Evolutionary conservation across 257 asterid species (phyloP), one percentile per base, ranked within the genome.

Genomic region (Anisodus tanguticus): DNA sequence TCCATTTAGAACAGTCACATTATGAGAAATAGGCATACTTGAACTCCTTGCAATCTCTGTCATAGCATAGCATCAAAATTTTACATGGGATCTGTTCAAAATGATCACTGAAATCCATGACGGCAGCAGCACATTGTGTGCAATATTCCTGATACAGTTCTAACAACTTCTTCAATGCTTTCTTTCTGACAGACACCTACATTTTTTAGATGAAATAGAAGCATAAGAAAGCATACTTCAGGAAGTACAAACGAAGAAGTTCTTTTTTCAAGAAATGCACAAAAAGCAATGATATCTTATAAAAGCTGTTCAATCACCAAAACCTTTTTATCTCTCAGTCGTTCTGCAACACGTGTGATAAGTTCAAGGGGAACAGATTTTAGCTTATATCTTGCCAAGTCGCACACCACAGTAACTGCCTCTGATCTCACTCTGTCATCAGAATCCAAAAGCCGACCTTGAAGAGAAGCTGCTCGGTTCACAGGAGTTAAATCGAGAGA

Each of bases 321-420:
- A 68, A 95, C 98, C 97, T 95, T 94, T 93, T 94, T 95, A 87
- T 95, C 98, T 84, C 98, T 93, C 79, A 95, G 92, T 85, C 98
- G 92, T 86, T 93, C 94, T 15, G 91, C 88, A 81, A 92, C 96
- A 79, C 63, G 89, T 87, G 90, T 81, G 85, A 95, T 86, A 83
- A 93, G 89, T 85, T 91, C 92, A 81, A 88, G 66, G 55, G 93
- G 92, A 69, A 85, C 70, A 17, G 87, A 87, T 64, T 86, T 89
- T 58, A 87, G 80, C 89, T 90, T 85, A 82, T 85, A 58, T 89
- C 87, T 92, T 84, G 92, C 93, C 87, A 95, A 87, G 77, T 95
- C 98, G 84, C 97, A 95, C 86, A 89, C 87, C 88, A 90, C 88
- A 70, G 85, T 83, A 83, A 95, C 97, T 64, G 98, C 97, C 89